These are phyloP conservation scores for Xylaria curta DNA, from an alignment of 495 filamentous ascomycete species.

Conservation along the genomic window DNA sequence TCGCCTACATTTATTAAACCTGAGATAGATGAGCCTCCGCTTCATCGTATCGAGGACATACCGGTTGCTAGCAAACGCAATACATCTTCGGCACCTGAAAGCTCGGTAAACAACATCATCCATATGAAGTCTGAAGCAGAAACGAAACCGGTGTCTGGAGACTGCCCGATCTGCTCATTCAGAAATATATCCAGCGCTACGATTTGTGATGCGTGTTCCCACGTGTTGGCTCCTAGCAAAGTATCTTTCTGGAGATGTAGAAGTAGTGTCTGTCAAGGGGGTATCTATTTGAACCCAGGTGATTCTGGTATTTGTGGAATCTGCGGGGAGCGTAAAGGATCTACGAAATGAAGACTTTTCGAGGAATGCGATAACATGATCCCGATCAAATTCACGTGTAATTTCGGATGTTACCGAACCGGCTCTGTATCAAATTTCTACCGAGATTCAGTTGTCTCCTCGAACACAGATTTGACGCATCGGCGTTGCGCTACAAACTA, in stretches of 20 bases:
- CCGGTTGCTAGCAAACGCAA: constrained; percentile 6
- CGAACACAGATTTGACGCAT: neutral
- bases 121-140: constrained; percentile 6
- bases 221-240: constrained; percentile 63
- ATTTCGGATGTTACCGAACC: neutral
- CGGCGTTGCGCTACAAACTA: neutral
- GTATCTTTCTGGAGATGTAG: constrained; percentile 66
- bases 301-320: constrained; percentile 71
- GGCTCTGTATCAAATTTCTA: neutral
- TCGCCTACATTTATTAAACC: constrained; percentile 18
- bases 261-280: constrained; percentile 58
- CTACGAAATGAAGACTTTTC: constrained; percentile 10
- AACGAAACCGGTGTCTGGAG: neutral
- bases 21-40: constrained; percentile 19
- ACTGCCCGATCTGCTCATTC: constrained; percentile 70
- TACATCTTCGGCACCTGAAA: neutral
- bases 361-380: neutral
- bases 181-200: constrained; percentile 55
- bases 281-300: constrained; percentile 65
- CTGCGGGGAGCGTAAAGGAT: constrained; percentile 58
- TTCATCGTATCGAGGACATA: constrained; percentile 26
- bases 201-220: constrained; percentile 68
- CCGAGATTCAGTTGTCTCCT: neutral
- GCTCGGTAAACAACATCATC: neutral
- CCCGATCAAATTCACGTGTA: neutral